Evolutionary conservation across 2,329 filamentous ascomycete genomes (phyloP).

Genomic region (Fusarium tricinctum): DNA sequence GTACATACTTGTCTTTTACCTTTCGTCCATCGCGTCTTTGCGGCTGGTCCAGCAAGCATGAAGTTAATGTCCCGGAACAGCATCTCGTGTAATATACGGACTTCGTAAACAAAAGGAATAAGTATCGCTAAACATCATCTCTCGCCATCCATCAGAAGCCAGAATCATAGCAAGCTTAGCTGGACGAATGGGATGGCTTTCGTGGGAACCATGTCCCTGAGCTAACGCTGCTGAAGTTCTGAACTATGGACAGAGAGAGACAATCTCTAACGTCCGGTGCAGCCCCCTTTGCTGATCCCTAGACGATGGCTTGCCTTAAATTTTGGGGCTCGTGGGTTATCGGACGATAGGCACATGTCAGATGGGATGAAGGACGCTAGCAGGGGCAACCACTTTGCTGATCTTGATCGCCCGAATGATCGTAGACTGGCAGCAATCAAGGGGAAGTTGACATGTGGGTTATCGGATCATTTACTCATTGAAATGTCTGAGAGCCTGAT

Average conservation of each 20-base stretch:
- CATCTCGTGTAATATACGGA: constrained; percentile 24
- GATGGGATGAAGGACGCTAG: constrained; percentile 46
- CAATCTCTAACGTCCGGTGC: constrained; percentile 28
- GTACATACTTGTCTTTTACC: not conserved
- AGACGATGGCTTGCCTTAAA: constrained; percentile 42
- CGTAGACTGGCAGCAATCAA: constrained; percentile 11
- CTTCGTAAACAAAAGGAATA: not conserved
- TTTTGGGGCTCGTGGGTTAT: constrained; percentile 47
- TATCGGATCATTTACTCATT: constrained; percentile 38
- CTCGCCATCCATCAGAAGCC: constrained; percentile 2
- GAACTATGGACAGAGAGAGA: constrained; percentile 7
- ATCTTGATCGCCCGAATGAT: constrained; percentile 46
- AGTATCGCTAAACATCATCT: constrained; percentile 1
- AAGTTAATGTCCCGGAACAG: constrained; percentile 26
- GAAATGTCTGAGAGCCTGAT: constrained; percentile 9
- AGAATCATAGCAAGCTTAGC: constrained; percentile 12
- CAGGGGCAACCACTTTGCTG: constrained; percentile 43
- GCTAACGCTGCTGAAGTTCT: not conserved
- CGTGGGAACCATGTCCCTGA: constrained; percentile 5
- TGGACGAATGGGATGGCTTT: constrained; percentile 9
- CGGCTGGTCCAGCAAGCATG: not conserved
- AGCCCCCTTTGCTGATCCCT: constrained; percentile 45
- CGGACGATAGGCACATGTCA: constrained; percentile 49
- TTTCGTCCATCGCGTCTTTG: not conserved
- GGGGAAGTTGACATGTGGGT: constrained; percentile 28